A percentile compares a stretch with the other conserved stretches of the same genome.
phyloP scores from a whole-genome alignment of 495 filamentous ascomycete species.

The Penicillium riverlandense region DNA sequence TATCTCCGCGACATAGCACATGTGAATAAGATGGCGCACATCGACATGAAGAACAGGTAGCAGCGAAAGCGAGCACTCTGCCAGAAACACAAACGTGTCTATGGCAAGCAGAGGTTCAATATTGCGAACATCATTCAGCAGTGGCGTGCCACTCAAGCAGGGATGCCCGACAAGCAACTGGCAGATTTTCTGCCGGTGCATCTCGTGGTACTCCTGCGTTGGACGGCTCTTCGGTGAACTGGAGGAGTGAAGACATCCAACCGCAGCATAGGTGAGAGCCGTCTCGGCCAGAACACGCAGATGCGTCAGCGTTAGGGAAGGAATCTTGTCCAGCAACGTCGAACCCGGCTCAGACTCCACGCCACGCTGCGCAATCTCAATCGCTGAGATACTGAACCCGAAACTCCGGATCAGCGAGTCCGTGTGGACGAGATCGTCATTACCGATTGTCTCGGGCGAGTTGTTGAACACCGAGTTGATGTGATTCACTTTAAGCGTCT shows the following conservation, averaged over 20 bases:
- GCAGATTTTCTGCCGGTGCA: conserved; percentile 65
- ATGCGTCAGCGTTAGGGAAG: conserved; percentile 74
- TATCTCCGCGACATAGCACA: conserved; percentile 90
- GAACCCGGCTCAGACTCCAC: conserved; percentile 65
- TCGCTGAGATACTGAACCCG: conserved; percentile 81
- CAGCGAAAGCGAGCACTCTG: conserved; percentile 62
- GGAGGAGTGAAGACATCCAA: conserved; percentile 57
- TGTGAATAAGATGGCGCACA: conserved; percentile 71
- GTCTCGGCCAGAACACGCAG: conserved; percentile 89
- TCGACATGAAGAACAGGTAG: conserved; percentile 66
- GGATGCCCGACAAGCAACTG: conserved; percentile 65
- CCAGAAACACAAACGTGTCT: conserved; percentile 85
- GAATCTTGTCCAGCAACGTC: conserved; percentile 78
- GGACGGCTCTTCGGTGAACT: conserved; percentile 49
- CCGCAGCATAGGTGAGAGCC: conserved; percentile 71
- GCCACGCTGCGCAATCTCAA: conserved; percentile 89
- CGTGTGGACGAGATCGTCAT: conserved; percentile 50
- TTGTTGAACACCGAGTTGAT: conserved; percentile 47
- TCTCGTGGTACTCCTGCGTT: conserved; percentile 58
- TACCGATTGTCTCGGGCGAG: conserved; percentile 25
- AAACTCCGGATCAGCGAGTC: conserved; percentile 68
- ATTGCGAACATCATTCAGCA: conserved; percentile 39
- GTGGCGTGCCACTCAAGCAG: conserved; percentile 25
- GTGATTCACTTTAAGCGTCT: conserved; percentile 67
- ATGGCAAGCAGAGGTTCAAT: conserved; percentile 63